Conservation (phyloP, 192 early-diverging fungal species). For the Gonapodya prolifera region DNA sequence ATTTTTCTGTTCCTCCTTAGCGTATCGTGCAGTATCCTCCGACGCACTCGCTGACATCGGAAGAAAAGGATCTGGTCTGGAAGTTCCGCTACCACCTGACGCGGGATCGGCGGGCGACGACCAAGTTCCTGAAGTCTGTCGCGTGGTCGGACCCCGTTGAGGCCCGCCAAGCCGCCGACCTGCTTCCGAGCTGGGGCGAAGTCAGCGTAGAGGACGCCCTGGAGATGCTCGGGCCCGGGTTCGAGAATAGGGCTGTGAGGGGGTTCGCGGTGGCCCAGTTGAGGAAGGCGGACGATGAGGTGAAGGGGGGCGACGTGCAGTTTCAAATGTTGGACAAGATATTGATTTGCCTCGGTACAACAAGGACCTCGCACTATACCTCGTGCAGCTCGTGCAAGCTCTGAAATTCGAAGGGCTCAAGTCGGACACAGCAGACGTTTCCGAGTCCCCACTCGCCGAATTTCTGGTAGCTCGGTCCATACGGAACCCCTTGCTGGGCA, state of each 20-base stretch:
- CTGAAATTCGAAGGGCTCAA: conserved; percentile 83
- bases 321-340: not conserved
- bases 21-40: conserved; percentile 86
- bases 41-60: conserved; percentile 62
- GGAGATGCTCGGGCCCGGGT: conserved; percentile 81
- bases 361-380: conserved; percentile 85
- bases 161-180: conserved; percentile 77
- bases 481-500: conserved; percentile 74
- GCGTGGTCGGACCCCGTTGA: conserved; percentile 89
- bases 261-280: conserved; percentile 81
- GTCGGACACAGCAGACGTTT: not conserved
- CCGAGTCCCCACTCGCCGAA: conserved; percentile 49
- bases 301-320: conserved; percentile 69
- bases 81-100: conserved; percentile 94
- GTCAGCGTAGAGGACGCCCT: conserved; percentile 92
- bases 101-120: conserved; percentile 71
- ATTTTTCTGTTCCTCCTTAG: conserved; percentile 21
- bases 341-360: not conserved
- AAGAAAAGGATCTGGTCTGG: conserved; percentile 95
- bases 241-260: conserved; percentile 70
- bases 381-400: conserved; percentile 96
- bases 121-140: conserved; percentile 96
- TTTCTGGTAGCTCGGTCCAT: conserved; percentile 85
- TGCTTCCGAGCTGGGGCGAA: conserved; percentile 78
- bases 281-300: conserved; percentile 80